Conservation (phyloP, 768 basidiomycete genomes). For the Termitomyces sp. region DNA sequence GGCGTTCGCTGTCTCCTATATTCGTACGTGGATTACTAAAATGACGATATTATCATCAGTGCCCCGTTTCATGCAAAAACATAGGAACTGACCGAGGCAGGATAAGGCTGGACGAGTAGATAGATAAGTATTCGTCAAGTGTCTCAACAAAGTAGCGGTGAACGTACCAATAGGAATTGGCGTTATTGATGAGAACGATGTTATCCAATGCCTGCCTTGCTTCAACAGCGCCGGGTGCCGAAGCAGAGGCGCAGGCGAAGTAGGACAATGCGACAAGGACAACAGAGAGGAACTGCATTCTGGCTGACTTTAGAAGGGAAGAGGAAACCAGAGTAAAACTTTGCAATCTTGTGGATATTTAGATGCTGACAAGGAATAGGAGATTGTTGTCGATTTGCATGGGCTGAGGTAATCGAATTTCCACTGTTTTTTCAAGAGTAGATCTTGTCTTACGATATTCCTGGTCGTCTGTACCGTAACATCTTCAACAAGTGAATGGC, state of each 20-base stretch:
- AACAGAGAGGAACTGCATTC: background rate
- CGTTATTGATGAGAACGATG: slow-evolving; percentile 43
- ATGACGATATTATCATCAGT: background rate
- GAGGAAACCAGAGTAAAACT: background rate
- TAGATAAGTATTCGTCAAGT: no score
- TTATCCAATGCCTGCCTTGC: slow-evolving; percentile 35
- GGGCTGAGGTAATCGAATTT: background rate
- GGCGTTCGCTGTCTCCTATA: slow-evolving; percentile 48
- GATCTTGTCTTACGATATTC: background rate
- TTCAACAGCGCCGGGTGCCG: slow-evolving; percentile 7
- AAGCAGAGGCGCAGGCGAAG: background rate
- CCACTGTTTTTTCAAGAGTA: background rate
- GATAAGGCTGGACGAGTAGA: slow-evolving; percentile 34
- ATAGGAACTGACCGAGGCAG: slow-evolving; percentile 31
- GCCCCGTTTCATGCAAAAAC: background rate
- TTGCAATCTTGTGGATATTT: background rate
- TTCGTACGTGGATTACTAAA: slow-evolving; percentile 40
- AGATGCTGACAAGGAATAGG: background rate
- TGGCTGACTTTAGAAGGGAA: background rate
- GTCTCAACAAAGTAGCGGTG: no score
- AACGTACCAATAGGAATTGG: slow-evolving; percentile 39
- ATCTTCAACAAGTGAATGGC: no score
- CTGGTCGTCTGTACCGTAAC: background rate
- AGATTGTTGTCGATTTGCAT: background rate
- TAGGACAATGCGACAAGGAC: background rate